Conservation (phyloP, 164 flowering plant genomes). For the Chimonanthus salicifolius region DNA sequence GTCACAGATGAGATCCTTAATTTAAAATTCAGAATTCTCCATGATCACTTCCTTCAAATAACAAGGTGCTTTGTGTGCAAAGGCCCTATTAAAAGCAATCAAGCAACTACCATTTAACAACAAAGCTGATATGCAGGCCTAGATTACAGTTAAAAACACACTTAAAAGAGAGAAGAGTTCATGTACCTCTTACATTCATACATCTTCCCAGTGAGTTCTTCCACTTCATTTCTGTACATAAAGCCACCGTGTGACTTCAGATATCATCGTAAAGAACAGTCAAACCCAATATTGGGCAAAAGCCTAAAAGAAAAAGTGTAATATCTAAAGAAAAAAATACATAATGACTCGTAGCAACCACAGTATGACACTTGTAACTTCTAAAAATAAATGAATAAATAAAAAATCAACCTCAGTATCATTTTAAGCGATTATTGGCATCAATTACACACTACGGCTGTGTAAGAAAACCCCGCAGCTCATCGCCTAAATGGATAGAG, state of each 20-base stretch:
- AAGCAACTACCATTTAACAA: no score
- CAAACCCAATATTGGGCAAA: no score
- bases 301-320: no score
- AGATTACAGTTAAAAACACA: not conserved
- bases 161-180: not conserved
- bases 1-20: not conserved
- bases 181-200: constrained; percentile 73
- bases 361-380: not conserved
- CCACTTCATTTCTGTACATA: constrained; percentile 64
- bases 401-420: not conserved
- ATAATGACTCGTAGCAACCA: no score
- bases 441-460: not conserved
- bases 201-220: constrained; percentile 82
- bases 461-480: not conserved
- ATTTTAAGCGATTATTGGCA: no score
- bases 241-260: not conserved
- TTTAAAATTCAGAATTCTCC: not conserved
- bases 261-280: not conserved
- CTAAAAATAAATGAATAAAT: no score
- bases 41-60: not conserved
- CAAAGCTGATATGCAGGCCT: not conserved
- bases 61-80: not conserved
- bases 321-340: no score
- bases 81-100: no score
- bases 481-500: not conserved